Evolutionary conservation across 441 rosid species (phyloP).

Genomic region (Metrosideros polymorpha): DNA sequence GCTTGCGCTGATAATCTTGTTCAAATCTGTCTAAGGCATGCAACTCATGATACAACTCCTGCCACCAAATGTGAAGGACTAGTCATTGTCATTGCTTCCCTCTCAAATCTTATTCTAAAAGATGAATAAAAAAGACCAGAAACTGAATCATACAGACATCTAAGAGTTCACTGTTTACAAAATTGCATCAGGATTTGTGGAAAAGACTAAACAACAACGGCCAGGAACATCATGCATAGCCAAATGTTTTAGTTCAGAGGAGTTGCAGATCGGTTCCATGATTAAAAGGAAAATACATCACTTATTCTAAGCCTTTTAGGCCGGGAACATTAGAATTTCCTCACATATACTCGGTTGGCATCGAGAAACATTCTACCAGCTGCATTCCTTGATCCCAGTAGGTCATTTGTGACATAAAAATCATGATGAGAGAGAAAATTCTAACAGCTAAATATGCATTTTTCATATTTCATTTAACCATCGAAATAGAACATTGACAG

Average conservation of each 20-base stretch:
- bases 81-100: background rate
- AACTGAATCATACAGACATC: background rate
- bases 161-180: background rate
- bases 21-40: constrained; percentile 98
- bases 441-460: background rate
- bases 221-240: background rate
- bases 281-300: background rate
- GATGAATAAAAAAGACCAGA: background rate
- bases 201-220: background rate
- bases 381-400: background rate
- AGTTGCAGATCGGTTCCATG: background rate
- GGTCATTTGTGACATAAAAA: background rate
- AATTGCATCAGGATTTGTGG: background rate
- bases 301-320: background rate
- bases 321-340: background rate
- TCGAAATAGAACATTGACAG: background rate
- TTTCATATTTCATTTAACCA: background rate
- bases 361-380: background rate
- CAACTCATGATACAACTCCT: constrained; percentile 97
- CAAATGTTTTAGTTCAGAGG: background rate
- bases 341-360: background rate
- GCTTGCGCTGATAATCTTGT: constrained; percentile 93
- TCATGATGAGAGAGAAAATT: background rate
- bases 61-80: constrained; percentile 1
- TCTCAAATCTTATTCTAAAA: background rate